A percentile compares a stretch with the other conserved stretches of the same genome.
Evolutionary conservation across 1,139 yeast genomes (phyloP).

Genomic region (Martiniozyma asiatica): DNA sequence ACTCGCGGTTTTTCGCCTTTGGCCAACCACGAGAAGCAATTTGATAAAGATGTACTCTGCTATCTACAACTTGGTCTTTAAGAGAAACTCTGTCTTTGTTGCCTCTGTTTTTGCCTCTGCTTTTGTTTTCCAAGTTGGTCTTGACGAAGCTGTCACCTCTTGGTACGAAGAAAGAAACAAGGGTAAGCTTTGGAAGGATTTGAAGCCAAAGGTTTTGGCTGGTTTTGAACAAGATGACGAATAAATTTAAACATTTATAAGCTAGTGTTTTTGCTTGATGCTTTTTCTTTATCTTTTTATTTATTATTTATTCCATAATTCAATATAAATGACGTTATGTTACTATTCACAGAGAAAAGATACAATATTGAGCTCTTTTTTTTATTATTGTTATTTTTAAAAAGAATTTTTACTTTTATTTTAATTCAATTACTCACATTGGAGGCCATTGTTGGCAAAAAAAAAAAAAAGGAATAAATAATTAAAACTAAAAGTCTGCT

Average conservation of each 20-base stretch:
- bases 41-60: conserved; percentile 31
- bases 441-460: too few relatives aligned
- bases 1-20: too few relatives aligned
- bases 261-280: not conserved
- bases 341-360: too few relatives aligned
- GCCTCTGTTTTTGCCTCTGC: conserved; percentile 80
- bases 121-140: conserved; percentile 79
- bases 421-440: too few relatives aligned
- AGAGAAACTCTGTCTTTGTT: conserved; percentile 88
- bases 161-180: conserved; percentile 84
- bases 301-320: conserved; percentile 6
- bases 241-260: too few relatives aligned
- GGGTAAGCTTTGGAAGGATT: conserved; percentile 97
- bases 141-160: conserved; percentile 64
- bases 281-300: not conserved
- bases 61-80: conserved; percentile 61
- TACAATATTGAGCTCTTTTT: too few relatives aligned
- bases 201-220: conserved; percentile 45
- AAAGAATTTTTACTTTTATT: too few relatives aligned
- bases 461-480: too few relatives aligned
- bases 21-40: too few relatives aligned
- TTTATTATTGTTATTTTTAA: too few relatives aligned
- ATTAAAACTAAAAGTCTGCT: too few relatives aligned
- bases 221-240: conserved; percentile 25
- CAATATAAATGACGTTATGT: conserved; percentile 3